These are phyloP conservation scores for Fusarium goolgardi DNA, from an alignment of 2,329 filamentous ascomycete genomes.

Conservation along the genomic window DNA sequence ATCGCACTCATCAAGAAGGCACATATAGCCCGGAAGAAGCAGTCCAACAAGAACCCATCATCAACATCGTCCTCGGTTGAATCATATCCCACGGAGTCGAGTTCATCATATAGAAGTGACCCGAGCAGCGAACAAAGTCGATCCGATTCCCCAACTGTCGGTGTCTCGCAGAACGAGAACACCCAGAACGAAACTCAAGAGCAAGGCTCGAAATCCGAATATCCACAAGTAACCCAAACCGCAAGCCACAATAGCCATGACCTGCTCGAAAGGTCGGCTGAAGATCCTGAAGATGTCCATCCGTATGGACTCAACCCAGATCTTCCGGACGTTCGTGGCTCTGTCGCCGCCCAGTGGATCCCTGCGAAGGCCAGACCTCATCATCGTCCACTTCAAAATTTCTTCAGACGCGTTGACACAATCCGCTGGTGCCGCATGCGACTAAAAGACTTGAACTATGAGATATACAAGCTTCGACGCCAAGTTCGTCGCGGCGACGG, in stretches of 20 bases:
- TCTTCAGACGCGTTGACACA: constrained; percentile 92
- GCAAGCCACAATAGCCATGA: constrained; percentile 9
- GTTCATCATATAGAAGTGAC: constrained; percentile 25
- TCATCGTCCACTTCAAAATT: constrained; percentile 73
- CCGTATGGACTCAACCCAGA: constrained; percentile 52
- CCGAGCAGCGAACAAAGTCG: constrained; percentile 24
- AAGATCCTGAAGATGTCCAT: constrained; percentile 52
- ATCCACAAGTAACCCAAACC: constrained; percentile 25
- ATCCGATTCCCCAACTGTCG: constrained; percentile 3
- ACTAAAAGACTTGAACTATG: constrained; percentile 54
- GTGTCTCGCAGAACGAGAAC: constrained; percentile 5
- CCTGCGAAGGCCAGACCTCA: constrained; percentile 78
- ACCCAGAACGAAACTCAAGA: background rate
- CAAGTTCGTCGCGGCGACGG: constrained; percentile 78
- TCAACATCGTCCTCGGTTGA: constrained; percentile 23
- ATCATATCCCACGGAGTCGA: constrained; percentile 23
- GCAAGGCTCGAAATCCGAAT: constrained; percentile 28
- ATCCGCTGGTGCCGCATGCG: constrained; percentile 85
- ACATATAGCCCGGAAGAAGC: constrained; percentile 76
- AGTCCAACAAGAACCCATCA: constrained; percentile 17
- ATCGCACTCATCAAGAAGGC: constrained; percentile 84
- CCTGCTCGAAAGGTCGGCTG: constrained; percentile 37
- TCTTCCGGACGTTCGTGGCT: constrained; percentile 57
- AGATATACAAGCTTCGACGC: constrained; percentile 73
- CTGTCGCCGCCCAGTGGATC: constrained; percentile 79